Conservation (phyloP, 106 monocot species). For the Agapanthus africanus region DNA sequence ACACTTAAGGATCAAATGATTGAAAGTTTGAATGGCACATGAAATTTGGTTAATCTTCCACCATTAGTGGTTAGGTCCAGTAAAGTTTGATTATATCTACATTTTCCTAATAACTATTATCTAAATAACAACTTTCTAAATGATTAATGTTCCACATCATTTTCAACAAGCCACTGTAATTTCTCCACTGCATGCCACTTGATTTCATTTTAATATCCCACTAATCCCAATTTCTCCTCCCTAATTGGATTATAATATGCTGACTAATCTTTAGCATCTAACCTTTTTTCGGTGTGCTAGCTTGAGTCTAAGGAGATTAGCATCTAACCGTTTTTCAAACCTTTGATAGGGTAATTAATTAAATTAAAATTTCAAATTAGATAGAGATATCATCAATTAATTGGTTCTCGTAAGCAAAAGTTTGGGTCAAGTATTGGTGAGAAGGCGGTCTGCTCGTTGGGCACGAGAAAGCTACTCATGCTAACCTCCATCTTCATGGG, state of each 20-base stretch:
- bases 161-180: neutral
- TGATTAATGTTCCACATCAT: conserved; percentile 4
- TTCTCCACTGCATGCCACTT: no score
- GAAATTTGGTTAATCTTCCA: neutral
- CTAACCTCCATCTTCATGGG: neutral
- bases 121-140: neutral
- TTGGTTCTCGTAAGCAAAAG: no score
- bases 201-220: no score
- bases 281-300: no score
- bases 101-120: neutral
- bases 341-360: no score
- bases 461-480: conserved; percentile 5
- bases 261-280: no score
- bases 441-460: conserved; percentile 4
- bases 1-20: neutral
- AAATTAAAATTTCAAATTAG: conserved; percentile 3
- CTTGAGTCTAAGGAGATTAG: no score
- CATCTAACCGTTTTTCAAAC: no score
- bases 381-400: neutral
- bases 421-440: conserved; percentile 11
- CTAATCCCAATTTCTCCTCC: neutral
- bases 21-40: neutral
- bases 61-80: neutral
- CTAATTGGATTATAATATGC: conserved; percentile 1
- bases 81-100: neutral